Evolutionary conservation across 2,329 filamentous ascomycete species (phyloP), one percentile per base, ranked within the genome.

Genomic region (Thelonectria discophora): DNA sequence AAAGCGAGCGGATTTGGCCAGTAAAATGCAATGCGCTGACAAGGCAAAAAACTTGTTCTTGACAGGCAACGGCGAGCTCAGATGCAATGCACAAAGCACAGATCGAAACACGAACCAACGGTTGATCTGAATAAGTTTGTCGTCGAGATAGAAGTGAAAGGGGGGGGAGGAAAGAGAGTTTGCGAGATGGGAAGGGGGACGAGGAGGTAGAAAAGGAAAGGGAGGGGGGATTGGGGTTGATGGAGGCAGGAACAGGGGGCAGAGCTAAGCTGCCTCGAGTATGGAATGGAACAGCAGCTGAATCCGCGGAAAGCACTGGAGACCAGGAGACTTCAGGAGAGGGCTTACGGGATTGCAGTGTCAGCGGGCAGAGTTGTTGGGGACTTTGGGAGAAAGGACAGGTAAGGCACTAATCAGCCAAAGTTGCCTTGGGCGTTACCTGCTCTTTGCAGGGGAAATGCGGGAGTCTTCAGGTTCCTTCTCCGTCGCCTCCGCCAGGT

Each of bases 1-100:
- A 48, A 57, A 59, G 56, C 56, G 56, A 59, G 43, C 46, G 56
- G 8, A 52, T 58, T 53, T 49, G 45, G 49, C 49, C 49, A 30
- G 18, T 6, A 37, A 53, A 30, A n/a, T 13, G 21, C 32, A 53
- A 32, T 39, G 49, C 46, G 55, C 24, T 37, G 48, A 42, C 21
- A 10, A 30, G 27, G 27, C 27, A 8, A 30, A 30, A 40, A 37
- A 30, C 34, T 13, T 37, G 32, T 39, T 9, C 10, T 21, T 30
- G 40, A 48, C 39, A n/a, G n/a, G 42, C 55, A 50, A 32, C 30
- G 21, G 40, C 37, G 30, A 12, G 15, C 27, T 20, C 13, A 40
- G 34, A 48, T 27, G 39, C 51, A 39, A 54, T 20, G 51, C 53
- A 55, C 53, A 39, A 47, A 13, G 40, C 20, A 15, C 30, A 47